Evolutionary conservation across 371 early-diverging fungal genomes (phyloP), one percentile per base, ranked within the genome.

Genomic region (Massospora cicadina): DNA sequence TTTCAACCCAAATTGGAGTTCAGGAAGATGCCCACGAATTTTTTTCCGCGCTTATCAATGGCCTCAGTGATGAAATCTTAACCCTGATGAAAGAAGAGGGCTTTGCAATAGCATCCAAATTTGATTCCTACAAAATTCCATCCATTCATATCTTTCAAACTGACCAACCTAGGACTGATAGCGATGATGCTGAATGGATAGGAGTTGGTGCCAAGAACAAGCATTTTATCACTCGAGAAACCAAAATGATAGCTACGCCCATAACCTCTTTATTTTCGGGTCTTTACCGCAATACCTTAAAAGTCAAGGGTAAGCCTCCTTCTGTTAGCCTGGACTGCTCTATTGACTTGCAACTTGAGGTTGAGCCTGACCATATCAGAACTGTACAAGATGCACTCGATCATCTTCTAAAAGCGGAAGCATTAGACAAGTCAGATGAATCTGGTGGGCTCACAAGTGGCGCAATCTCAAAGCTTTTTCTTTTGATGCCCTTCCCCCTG

Each of bases 1-100:
- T 62, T 43, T 21, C 17, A 2, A 62, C 62, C 23, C 33, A 30
- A 17, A 62, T 33, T 79, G 96, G 96, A 3, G 82, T 91, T 53
- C 97, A 98, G 73, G 95, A 98, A 71, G 98, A 98, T 71, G 95
- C 97, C 0, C 89, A 95, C 64, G 97, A 98, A 72, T 97, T 94
- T 74, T 70, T 97, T 65, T 89, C 89, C 58, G 92, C 85, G 68
- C 70, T 98, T 12, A 72, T 98, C 62, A 89, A 98, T 70, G 95
- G 90, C 1, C 73, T 98, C 60, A 92, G 95, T 71, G 95, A 95
- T 67, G 98, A 98, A 69, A 81, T 96, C 65, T 71, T 83, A 26
- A 21, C 0, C 23, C n/a, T 30, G 24, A 30, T 65, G 30, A 55
- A 65, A 24, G 60, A 60, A 30, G 26, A 60, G 17, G 10, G 21